These are phyloP conservation scores for Phytomonas francai DNA, from an alignment of 208 protist genomes.

Conservation along the genomic window DNA sequence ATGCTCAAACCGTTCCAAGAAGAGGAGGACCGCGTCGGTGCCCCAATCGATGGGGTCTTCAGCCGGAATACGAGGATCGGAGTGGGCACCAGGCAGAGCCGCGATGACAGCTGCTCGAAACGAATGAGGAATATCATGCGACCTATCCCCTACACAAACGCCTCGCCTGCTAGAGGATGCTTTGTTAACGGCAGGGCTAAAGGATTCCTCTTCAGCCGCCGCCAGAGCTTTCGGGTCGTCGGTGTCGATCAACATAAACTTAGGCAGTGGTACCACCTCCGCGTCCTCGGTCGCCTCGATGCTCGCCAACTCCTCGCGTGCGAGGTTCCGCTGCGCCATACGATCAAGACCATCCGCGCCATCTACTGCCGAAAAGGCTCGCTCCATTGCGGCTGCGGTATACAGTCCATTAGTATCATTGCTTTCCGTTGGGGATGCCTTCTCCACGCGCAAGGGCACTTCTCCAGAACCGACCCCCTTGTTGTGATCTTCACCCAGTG, in stretches of 20 bases:
- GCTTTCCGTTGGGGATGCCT: neutral
- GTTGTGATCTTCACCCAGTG: conserved; percentile 29
- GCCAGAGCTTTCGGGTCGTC: conserved; percentile 3
- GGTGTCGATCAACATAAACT: conserved; percentile 28
- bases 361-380: conserved; percentile 21
- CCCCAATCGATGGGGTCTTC: conserved; percentile 60
- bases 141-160: neutral
- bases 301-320: conserved; percentile 15
- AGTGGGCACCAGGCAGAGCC: conserved; percentile 29
- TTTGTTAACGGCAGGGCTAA: neutral
- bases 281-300: conserved; percentile 26
- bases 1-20: conserved; percentile 38
- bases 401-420: conserved; percentile 12
- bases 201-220: neutral
- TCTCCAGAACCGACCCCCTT: conserved; percentile 10
- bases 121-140: neutral
- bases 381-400: conserved; percentile 27
- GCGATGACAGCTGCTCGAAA: conserved; percentile 7
- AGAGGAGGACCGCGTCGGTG: conserved; percentile 54
- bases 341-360: conserved; percentile 27
- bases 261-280: conserved; percentile 39
- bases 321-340: conserved; percentile 35
- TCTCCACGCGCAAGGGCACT: neutral
- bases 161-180: neutral
- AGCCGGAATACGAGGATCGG: conserved; percentile 27